Base-by-base conservation (phyloP, 2,329 filamentous ascomycete genomes). In the Cryphonectria japonica region DNA sequence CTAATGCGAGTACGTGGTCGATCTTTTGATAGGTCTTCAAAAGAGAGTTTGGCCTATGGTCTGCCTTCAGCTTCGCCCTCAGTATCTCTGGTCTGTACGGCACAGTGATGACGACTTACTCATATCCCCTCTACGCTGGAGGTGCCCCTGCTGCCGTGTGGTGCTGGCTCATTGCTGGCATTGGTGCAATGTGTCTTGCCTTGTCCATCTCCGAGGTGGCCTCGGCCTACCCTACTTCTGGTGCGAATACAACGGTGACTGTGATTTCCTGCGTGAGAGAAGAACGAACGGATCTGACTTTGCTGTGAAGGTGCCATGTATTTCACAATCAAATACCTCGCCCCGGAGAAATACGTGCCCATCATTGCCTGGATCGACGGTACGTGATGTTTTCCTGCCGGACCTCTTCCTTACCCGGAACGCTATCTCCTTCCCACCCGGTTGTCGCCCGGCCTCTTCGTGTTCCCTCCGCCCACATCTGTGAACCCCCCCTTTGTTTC, bases 61-160 rank as follows among this genome's bases (percentile, higher is more conserved):
- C 86, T 14, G 79, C 77, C 73, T 88, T 90, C 78, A 89, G 86
- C 68, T 90, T 89, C 75, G 87, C 87, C 66, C 85, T 89, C 75
- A 85, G 83, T 75, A 87, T 89, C 74, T 84, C 82, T 65, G 87
- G 86, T 60, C 81, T 88, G 29, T 88, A 87, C 75, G 82, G 86
- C 39, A 88, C 86, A 11, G 83, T 86, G 71, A 84, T 85, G 74
- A 88, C 87, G 3, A 89, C 87, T 43, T 86, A 87, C 75, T 81
- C 80, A 16, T 87, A 85, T 75, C 86, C 87, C 1, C 80, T 89
- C 37, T 78, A 80, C 60, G 86, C 86, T 19, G 86, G 86, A 72
- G 87, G 87, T 66, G 81, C 84, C 50, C 83, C 86, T 34, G 82
- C 86, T 8, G 85, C 82, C 9, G 82, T 89, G 5, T 89, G 87